Base-by-base conservation (phyloP, 75 land plant species). In the Larix kaempferi region DNA sequence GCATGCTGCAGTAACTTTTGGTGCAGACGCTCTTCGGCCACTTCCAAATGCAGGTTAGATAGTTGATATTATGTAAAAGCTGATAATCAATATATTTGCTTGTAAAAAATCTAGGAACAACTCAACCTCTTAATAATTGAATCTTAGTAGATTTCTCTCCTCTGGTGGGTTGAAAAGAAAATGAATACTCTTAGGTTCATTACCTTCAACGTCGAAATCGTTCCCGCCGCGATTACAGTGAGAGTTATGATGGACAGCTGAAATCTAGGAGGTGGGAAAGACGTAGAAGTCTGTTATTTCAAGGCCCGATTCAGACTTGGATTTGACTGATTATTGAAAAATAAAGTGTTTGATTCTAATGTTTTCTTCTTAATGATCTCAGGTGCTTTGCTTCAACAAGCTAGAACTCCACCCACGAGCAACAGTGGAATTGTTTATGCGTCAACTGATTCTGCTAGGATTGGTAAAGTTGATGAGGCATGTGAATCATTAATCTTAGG, bases 11-110 rank as follows among this genome's bases (percentile, higher is more conserved):
- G 89, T 86, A 7, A 83, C 88, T 60, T 77, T 87, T 65, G 94
- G 85, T 17, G 82, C 89, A 12, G 87, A 86, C 25, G 85, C 83
- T 65, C 83, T 87, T 49, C 84, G 79, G 13, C 81, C 66, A 59
- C 88, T 92, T 78, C 84, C 86, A 49, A 88, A 82, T 79, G 49
- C 89, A 83, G 90, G 94, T 90, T 64, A 6, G 49, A 56, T 35
- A 17, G 5, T 66, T 66, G 13, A 64, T 25, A 64, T 6, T 64
- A 19, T 35, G 26, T 66, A 35, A 16, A 35, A 66, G 6, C 4
- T 64, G 33, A 26, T 29, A 29, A 29, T n/a, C 33, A 1, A 29
- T 29, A 29, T 29, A 29, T 29, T 29, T 29, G 0, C 33, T 29
- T 29, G 33, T 29, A 29, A 29, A 29, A 29, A 29, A 29, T 29